Base-by-base conservation (phyloP, 768 basidiomycete species). In the Crepidotus variabilis region DNA sequence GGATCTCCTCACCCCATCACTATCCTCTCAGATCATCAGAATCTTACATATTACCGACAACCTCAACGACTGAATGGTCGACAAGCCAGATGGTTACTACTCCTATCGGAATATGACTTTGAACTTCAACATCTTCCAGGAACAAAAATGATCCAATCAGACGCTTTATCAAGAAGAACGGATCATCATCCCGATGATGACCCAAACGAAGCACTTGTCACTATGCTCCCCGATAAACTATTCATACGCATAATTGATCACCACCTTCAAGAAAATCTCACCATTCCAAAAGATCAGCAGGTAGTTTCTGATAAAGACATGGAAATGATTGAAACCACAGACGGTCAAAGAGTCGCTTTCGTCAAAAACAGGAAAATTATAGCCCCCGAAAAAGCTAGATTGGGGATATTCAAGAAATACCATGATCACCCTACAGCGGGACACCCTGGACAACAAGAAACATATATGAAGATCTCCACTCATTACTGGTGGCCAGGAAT, bases 401-500 rank as follows among this genome's bases (percentile, higher is more conserved):
- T 23, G 1, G 21, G 45, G 24, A 58, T 64, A n/a, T 22, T 51
- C 2, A 1, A 11, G 5, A 4, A 20, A 51, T 49, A 45, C 5
- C 62, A 63, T 16, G 34, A 63, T 16, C n/a, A n/a, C 5, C 36
- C 9, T 6, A 57, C 56, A 0, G 23, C 59, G 1, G 56, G 61
- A 51, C 61, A 65, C 50, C 60, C 61, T 23, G 57, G 61, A 20
- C 50, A 52, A 51, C 6, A 52, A 0, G 56, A 56, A 57, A 63
- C 58, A 1, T 51, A 56, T 13, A 35, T 49, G 13, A n/a, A 43
- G 28, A 16, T 61, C 1, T 18, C 16, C 28, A 10, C 57, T 23
- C 18, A 59, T 1, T 57, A 56, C 32, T 65, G 55, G 46, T 67
- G 63, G 64, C 62, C 64, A 20, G 58, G 60, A 51, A 58, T 65